phyloP scores from a whole-genome alignment of 305 asterid genomes.

The Solanum hybrid region DNA sequence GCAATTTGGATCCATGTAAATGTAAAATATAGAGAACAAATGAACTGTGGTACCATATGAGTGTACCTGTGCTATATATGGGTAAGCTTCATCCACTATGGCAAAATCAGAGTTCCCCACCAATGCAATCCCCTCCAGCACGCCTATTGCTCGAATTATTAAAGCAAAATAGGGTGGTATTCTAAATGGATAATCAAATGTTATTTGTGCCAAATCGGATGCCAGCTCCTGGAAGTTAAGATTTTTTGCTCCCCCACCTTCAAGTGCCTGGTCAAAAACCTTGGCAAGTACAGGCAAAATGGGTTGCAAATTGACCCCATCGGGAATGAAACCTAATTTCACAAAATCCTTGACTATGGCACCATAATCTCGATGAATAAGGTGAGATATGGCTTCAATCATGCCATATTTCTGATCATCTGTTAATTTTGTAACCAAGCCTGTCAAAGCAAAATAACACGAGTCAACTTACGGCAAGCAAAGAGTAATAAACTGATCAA shows the following conservation, averaged over 20 bases:
- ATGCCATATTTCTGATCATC: conserved; percentile 97
- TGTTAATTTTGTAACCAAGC: conserved; percentile 84
- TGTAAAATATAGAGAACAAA: background rate
- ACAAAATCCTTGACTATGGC: conserved; percentile 97
- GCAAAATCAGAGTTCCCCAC: conserved; percentile 98
- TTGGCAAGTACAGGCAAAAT: conserved; percentile 94
- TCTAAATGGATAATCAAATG: conserved; percentile 92
- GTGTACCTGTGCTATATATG: conserved; percentile 96
- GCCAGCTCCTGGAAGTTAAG: conserved; percentile 96
- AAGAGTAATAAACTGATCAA: background rate
- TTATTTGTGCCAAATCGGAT: conserved; percentile 93
- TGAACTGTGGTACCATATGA: conserved; percentile 2
- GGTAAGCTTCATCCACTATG: conserved; percentile 97
- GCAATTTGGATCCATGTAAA: background rate
- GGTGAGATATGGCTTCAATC: conserved; percentile 98
- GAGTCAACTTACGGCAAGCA: background rate
- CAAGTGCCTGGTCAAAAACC: conserved; percentile 98
- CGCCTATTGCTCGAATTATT: conserved; percentile 95
- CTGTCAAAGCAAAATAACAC: conserved; percentile 35
- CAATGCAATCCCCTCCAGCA: conserved; percentile 95
- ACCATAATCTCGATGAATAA: conserved; percentile 88
- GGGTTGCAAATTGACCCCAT: conserved; percentile 91
- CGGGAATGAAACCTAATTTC: conserved; percentile 81
- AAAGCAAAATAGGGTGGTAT: conserved; percentile 99
- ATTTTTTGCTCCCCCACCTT: conserved; percentile 97